Evolutionary conservation across 352 stramenopile genomes (phyloP).

Genomic region (Phytophthora macrochlamydospora): DNA sequence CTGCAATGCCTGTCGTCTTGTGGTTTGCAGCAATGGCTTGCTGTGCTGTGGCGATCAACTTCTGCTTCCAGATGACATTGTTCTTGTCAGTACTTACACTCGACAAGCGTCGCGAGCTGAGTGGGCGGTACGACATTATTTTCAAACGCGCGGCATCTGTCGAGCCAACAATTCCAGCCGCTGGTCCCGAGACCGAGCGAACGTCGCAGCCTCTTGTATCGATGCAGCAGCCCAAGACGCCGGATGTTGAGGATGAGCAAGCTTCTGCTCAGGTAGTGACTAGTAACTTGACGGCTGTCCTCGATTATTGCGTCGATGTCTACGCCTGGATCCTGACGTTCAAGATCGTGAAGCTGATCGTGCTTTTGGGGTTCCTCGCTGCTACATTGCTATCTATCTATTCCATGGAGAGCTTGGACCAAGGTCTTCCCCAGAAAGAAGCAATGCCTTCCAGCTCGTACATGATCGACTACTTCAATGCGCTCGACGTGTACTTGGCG

Average conservation of each 20-base stretch:
- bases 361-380: slow-evolving; percentile 30
- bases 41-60: slow-evolving; percentile 63
- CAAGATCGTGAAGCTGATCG: too few relatives aligned
- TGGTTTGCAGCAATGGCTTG: slow-evolving; percentile 72
- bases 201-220: slow-evolving; percentile 29
- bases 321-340: too few relatives aligned
- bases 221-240: slow-evolving; percentile 35
- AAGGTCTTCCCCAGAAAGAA: slow-evolving; percentile 60
- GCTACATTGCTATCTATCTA: slow-evolving; percentile 59
- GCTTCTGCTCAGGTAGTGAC: slow-evolving; percentile 19
- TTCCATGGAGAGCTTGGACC: slow-evolving; percentile 54
- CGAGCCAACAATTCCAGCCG: slow-evolving; percentile 8
- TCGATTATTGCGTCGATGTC: too few relatives aligned
- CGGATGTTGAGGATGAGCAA: slow-evolving; percentile 17
- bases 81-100: slow-evolving; percentile 66
- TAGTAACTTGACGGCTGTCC: slow-evolving; percentile 22
- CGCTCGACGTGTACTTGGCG: slow-evolving; percentile 54
- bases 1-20: slow-evolving; percentile 63
- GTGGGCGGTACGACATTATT: slow-evolving; percentile 56
- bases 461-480: slow-evolving; percentile 72
- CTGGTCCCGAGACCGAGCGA: slow-evolving; percentile 20
- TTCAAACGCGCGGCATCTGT: slow-evolving; percentile 37
- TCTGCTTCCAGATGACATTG: slow-evolving; percentile 66
- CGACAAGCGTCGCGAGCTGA: slow-evolving; percentile 67
- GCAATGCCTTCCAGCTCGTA: slow-evolving; percentile 71